Base-by-base conservation (phyloP, 352 stramenopile genomes). In the Phytophthora europaea region DNA sequence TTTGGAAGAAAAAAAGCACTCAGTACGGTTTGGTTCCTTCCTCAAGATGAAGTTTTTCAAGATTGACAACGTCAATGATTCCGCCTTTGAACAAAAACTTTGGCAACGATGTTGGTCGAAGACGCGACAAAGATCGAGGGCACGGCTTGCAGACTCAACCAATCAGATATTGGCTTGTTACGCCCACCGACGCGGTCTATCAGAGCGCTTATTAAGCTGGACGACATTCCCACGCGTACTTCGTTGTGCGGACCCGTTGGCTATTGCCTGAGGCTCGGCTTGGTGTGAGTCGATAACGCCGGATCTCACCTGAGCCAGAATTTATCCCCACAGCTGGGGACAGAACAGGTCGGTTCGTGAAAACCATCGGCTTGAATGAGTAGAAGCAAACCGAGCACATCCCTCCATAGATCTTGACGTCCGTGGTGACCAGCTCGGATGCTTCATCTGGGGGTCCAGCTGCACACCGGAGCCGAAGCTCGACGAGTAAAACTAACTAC, bases 321-420 rank as follows among this genome's bases (percentile, higher is more conserved):
- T 7, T 8, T 5, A 7, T 2, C 9, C 8, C 45, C 45, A 26
- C 45, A 26, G 45, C 45, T 52, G 45, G 6, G n/a, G 7, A 9
- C 45, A 51, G 16, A 51, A 51, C 45, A 51, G 15, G 6, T 51
- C 45, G 45, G 45, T 52, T 52, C 45, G 45, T 52, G 45, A 26
- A 52, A 52, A 52, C 45, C 45, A 52, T 52, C 45, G 45, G 45
- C n/a, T 28, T 13, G 45, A 12, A 52, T 28, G 45, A 13, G 6
- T 43, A 18, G 8, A 23, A 52, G 4, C 7, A 26, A 52, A 51
- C 43, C 20, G 45, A 52, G 15, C 26, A 13, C n/a, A 52, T 52
- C 45, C 45, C 18, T 23, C 18, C 15, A 26, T 43, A 6, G 13
- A 43, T 43, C n/a, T 28, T 52, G 18, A 28, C 20, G 40, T 48